phyloP scores from a whole-genome alignment of 148 eudicot genomes.

The Nepenthes mirabilis region DNA sequence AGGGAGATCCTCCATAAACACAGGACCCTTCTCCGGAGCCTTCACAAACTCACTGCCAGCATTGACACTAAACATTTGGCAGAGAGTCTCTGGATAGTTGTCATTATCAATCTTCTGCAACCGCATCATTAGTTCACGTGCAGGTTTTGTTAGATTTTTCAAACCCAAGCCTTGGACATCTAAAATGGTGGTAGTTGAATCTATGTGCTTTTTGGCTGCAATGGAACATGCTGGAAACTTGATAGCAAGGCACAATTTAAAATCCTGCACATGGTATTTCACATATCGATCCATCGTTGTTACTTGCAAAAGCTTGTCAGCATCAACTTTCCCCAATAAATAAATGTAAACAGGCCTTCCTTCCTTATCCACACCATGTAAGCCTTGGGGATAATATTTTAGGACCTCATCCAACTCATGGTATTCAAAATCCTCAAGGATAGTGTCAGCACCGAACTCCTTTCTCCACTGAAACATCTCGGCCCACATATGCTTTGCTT shows the following conservation, averaged over 20 bases:
- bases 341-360: slow-evolving; percentile 87
- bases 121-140: slow-evolving; percentile 58
- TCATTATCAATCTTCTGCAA: slow-evolving; percentile 80
- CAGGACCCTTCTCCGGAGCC: slow-evolving; percentile 93
- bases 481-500: slow-evolving; percentile 79
- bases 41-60: slow-evolving; percentile 87
- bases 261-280: slow-evolving; percentile 74
- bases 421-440: slow-evolving; percentile 69
- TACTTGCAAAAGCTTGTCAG: slow-evolving; percentile 62
- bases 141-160: slow-evolving; percentile 57
- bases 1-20: slow-evolving; percentile 90
- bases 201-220: slow-evolving; percentile 69
- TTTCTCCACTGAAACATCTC: slow-evolving; percentile 79
- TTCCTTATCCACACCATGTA: slow-evolving; percentile 85
- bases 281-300: slow-evolving; percentile 72
- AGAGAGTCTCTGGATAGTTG: slow-evolving; percentile 89
- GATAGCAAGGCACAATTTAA: slow-evolving; percentile 48
- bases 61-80: slow-evolving; percentile 68
- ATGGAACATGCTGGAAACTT: slow-evolving; percentile 88
- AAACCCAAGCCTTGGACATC: slow-evolving; percentile 92
- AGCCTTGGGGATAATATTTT: slow-evolving; percentile 64
- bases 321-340: slow-evolving; percentile 66
- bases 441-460: slow-evolving; percentile 68
- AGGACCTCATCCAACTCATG: slow-evolving; percentile 62
- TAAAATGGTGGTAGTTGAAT: slow-evolving; percentile 70